Evolutionary conservation across 352 stramenopile genomes (phyloP).

Genomic region (Saprolegnia diclina): DNA sequence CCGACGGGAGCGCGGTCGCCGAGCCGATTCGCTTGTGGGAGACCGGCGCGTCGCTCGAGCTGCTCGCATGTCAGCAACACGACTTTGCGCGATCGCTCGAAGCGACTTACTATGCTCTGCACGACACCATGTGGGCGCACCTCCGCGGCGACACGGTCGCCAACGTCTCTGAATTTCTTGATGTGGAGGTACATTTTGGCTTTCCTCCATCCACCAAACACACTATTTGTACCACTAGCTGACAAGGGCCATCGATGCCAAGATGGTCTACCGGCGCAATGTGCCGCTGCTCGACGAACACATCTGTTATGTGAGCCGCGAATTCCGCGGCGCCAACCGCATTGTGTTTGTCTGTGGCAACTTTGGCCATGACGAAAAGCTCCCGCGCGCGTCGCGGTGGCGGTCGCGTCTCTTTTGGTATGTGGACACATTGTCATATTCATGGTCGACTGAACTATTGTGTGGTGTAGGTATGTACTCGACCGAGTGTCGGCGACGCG

Average conservation of each 20-base stretch:
- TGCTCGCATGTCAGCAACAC: too few relatives aligned
- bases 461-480: too few relatives aligned
- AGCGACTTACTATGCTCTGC: background rate
- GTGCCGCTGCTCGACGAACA: background rate
- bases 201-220: too few relatives aligned
- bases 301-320: background rate
- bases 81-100: background rate
- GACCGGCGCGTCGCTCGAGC: too few relatives aligned
- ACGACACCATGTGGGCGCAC: background rate
- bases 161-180: background rate
- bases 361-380: background rate
- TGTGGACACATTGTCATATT: too few relatives aligned
- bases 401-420: background rate
- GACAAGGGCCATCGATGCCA: background rate
- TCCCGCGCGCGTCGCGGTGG: background rate
- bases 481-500: too few relatives aligned
- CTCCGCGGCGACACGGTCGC: background rate
- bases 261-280: background rate
- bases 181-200: background rate
- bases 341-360: background rate
- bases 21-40: too few relatives aligned
- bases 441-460: too few relatives aligned
- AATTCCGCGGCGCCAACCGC: background rate
- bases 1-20: background rate
- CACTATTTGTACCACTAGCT: background rate